A percentile compares a stretch with the other conserved stretches of the same genome.
phyloP scores from a whole-genome alignment of 371 early-diverging fungal species.

The Capillidium rhysosporum region DNA sequence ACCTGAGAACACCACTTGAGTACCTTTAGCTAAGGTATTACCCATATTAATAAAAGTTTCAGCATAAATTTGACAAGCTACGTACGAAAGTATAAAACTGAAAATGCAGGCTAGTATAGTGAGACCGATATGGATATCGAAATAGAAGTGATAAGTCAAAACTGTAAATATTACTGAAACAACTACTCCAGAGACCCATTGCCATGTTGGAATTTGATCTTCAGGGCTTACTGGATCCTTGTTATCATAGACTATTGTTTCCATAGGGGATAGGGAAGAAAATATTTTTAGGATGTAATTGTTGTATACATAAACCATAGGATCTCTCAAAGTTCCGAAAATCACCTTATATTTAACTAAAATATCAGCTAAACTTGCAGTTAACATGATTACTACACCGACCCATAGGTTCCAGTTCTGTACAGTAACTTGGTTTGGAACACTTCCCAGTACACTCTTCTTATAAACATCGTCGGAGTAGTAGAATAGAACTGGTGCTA shows the following conservation, averaged over 20 bases:
- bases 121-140: slow-evolving; percentile 30
- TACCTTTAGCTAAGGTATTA: slow-evolving; percentile 34
- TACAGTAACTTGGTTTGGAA: slow-evolving; percentile 6
- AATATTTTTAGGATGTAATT: slow-evolving; percentile 9
- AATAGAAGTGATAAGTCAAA: slow-evolving; percentile 28
- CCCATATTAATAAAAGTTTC: slow-evolving; percentile 38
- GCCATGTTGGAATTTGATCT: slow-evolving; percentile 28
- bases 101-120: slow-evolving; percentile 31
- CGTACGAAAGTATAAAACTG: slow-evolving; percentile 40
- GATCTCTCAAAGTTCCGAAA: slow-evolving; percentile 27
- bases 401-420: slow-evolving; percentile 43
- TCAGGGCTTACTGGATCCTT: slow-evolving; percentile 19
- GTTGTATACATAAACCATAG: slow-evolving; percentile 12
- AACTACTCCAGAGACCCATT: slow-evolving; percentile 34
- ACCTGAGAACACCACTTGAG: slow-evolving; percentile 33
- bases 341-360: slow-evolving; percentile 26
- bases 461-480: background rate
- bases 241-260: background rate
- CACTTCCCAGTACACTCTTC: slow-evolving; percentile 18
- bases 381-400: slow-evolving; percentile 48
- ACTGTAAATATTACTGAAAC: slow-evolving; percentile 33
- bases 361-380: slow-evolving; percentile 36
- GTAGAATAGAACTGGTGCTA: slow-evolving; percentile 9
- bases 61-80: slow-evolving; percentile 41
- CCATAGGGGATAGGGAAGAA: background rate